A percentile compares a stretch with the other conserved stretches of the same genome.
These are phyloP conservation scores for Botrytis elliptica DNA, from an alignment of 2,329 filamentous ascomycete species.

Conservation along the genomic window DNA sequence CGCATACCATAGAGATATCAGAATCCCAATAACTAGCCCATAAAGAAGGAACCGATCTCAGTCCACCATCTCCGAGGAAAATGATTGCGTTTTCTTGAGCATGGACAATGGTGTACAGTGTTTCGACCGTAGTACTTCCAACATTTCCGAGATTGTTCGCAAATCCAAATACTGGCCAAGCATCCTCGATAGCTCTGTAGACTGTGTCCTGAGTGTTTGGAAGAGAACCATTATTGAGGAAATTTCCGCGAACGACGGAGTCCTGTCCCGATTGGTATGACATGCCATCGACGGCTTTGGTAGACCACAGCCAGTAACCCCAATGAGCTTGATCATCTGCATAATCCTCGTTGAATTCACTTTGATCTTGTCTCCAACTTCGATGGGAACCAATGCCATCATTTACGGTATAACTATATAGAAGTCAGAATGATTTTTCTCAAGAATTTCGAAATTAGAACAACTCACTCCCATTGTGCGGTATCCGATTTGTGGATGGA, in stretches of 20 bases:
- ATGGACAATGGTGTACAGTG: slow-evolving; percentile 35
- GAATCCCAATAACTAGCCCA: slow-evolving; percentile 73
- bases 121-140: slow-evolving; percentile 25
- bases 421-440: slow-evolving; percentile 48
- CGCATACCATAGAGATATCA: slow-evolving; percentile 54
- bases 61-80: slow-evolving; percentile 43
- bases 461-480: slow-evolving; percentile 64
- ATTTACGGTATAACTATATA: slow-evolving; percentile 28
- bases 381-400: slow-evolving; percentile 33
- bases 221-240: slow-evolving; percentile 61
- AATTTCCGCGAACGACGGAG: slow-evolving; percentile 60
- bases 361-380: slow-evolving; percentile 31
- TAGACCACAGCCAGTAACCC: slow-evolving; percentile 78
- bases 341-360: slow-evolving; percentile 37
- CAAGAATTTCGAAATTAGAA: slow-evolving; percentile 51
- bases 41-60: slow-evolving; percentile 67
- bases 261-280: slow-evolving; percentile 71
- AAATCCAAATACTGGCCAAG: slow-evolving; percentile 81
- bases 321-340: slow-evolving; percentile 62
- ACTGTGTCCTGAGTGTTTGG: slow-evolving; percentile 62
- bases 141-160: slow-evolving; percentile 33
- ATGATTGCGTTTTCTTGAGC: slow-evolving; percentile 34
- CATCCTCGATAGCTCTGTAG: slow-evolving; percentile 66
- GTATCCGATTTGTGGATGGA: slow-evolving; percentile 58
- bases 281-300: slow-evolving; percentile 53